phyloP scores from a whole-genome alignment of 176 grass and related monocot species.

The Saccharum officinarum region DNA sequence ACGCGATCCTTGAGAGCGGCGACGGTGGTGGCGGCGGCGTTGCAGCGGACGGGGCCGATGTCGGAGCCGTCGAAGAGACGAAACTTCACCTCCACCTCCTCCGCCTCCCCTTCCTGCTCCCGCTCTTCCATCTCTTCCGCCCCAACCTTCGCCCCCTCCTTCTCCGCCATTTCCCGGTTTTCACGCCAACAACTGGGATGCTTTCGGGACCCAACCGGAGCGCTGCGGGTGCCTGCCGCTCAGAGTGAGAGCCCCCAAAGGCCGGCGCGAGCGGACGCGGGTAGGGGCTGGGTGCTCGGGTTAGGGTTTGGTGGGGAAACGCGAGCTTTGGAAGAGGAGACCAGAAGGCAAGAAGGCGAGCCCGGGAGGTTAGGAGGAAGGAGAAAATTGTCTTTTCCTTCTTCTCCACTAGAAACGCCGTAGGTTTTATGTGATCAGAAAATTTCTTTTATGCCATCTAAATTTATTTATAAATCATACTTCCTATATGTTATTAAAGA shows the following conservation, averaged over 20 bases:
- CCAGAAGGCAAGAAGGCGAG: not conserved
- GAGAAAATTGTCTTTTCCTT: constrained; percentile 17
- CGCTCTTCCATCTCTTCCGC: constrained; percentile 26
- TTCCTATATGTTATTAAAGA: too few species aligned
- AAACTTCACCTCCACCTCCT: constrained; percentile 69
- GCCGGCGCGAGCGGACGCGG: not conserved
- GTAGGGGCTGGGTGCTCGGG: constrained; percentile 23
- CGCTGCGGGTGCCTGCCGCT: not conserved
- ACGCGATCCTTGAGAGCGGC: constrained; percentile 76
- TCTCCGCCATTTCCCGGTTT: constrained; percentile 47
- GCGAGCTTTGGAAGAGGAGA: constrained; percentile 13
- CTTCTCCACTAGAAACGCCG: not conserved
- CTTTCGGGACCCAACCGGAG: constrained; percentile 12
- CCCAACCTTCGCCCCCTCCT: constrained; percentile 23
- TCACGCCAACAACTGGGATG: constrained; percentile 10
- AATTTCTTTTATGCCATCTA: not conserved
- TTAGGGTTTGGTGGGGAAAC: constrained; percentile 52
- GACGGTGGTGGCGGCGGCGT: constrained; percentile 56
- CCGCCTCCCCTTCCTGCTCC: constrained; percentile 32
- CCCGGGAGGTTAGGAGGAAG: constrained; percentile 23
- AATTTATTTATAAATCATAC: too few species aligned
- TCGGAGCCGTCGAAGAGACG: constrained; percentile 77
- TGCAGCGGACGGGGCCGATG: constrained; percentile 67
- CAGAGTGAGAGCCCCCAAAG: not conserved
- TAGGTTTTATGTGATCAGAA: not conserved